Conservation (phyloP, 805 yeast genomes). For the Candida maltosa region DNA sequence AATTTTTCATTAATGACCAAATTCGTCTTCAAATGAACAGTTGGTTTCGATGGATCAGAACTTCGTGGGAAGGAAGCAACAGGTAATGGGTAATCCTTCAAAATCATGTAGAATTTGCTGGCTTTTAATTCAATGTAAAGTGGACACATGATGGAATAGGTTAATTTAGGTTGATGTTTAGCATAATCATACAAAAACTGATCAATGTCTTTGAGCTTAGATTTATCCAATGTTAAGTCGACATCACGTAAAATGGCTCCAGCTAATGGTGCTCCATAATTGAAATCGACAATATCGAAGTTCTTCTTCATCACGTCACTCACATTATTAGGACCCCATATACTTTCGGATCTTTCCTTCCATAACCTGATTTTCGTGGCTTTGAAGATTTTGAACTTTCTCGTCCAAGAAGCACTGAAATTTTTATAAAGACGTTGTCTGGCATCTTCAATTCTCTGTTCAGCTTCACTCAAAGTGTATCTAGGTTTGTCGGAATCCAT, state of each 20-base stretch:
- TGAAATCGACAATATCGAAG: constrained; percentile 31
- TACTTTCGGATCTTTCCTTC: constrained; percentile 19
- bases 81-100: constrained; percentile 60
- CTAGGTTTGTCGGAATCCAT: neutral
- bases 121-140: constrained; percentile 44
- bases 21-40: constrained; percentile 38
- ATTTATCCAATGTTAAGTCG: constrained; percentile 25
- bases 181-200: constrained; percentile 32
- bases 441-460: constrained; percentile 23
- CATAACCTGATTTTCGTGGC: constrained; percentile 19
- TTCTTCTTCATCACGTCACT: constrained; percentile 26
- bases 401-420: constrained; percentile 32
- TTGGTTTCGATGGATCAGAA: constrained; percentile 19
- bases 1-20: constrained; percentile 58
- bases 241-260: constrained; percentile 27
- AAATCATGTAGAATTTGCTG: constrained; percentile 37
- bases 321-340: constrained; percentile 35
- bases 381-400: constrained; percentile 25
- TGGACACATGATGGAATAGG: constrained; percentile 56
- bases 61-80: constrained; percentile 46
- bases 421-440: constrained; percentile 20
- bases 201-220: constrained; percentile 31
- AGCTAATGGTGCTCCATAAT: constrained; percentile 31
- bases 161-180: constrained; percentile 51
- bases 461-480: constrained; percentile 21